Evolutionary conservation across 352 stramenopile species (phyloP).

Genomic region (Phytophthora hybrid): DNA sequence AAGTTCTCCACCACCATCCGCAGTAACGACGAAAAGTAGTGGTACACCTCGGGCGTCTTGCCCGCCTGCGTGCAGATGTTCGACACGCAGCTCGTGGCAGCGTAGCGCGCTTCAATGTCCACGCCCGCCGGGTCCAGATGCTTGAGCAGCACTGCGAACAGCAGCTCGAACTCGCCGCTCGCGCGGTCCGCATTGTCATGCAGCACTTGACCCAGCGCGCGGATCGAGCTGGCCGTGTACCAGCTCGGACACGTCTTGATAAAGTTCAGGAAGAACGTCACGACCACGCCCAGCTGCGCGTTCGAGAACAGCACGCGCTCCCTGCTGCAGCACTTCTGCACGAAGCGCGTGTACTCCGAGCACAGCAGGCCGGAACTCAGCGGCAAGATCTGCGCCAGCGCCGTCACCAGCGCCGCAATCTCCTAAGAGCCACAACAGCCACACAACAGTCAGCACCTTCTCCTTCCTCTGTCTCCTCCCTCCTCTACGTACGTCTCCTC

Average conservation of each 20-base stretch:
- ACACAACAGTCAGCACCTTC: background rate
- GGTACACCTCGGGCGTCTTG: constrained; percentile 76
- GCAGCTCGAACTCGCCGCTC: constrained; percentile 60
- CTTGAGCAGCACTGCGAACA: constrained; percentile 77
- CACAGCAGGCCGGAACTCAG: constrained; percentile 76
- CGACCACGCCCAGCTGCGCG: constrained; percentile 62
- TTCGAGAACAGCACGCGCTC: constrained; percentile 74
- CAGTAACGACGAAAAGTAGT: constrained; percentile 77
- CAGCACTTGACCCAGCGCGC: constrained; percentile 75
- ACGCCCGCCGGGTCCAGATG: constrained; percentile 81
- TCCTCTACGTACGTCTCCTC: constrained; percentile 52
- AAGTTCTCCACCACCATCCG: constrained; percentile 90
- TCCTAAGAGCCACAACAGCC: constrained; percentile 38
- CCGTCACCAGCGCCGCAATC: constrained; percentile 67
- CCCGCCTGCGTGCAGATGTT: constrained; percentile 76
- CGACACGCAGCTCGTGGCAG: constrained; percentile 85
- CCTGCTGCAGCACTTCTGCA: constrained; percentile 81
- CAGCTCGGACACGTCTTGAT: constrained; percentile 80
- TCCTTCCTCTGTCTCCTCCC: background rate
- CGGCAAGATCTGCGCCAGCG: constrained; percentile 67
- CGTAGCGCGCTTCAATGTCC: constrained; percentile 87
- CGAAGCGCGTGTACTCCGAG: constrained; percentile 80
- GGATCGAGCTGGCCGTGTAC: constrained; percentile 78
- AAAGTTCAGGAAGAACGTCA: constrained; percentile 79
- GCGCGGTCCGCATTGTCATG: constrained; percentile 84